Base-by-base conservation (phyloP, 2,329 filamentous ascomycete species). In the Fusarium continuum region DNA sequence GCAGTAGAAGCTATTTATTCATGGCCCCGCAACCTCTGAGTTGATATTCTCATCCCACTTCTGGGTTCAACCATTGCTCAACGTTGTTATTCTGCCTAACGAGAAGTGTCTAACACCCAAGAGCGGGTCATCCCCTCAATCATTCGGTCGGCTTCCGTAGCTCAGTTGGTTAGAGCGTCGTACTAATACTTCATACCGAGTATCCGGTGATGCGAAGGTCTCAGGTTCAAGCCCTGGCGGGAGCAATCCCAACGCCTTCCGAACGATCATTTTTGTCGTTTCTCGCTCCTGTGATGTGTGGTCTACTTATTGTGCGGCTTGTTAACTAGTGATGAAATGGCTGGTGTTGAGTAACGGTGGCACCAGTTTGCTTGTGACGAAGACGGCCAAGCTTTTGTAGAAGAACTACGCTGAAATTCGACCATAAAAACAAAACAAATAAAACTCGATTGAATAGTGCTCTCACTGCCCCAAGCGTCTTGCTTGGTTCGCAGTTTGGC, bases 101-200 rank as follows among this genome's bases (percentile, higher is more conserved):
- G 1, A 10, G 14, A 4, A 11, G 4, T 10, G 19, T 8, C 13
- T 29, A 23, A 13, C 46, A 64, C 44, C 60, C 28, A 63, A 59
- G 28, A 63, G 60, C 53, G 53, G 60, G 46, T 63, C 59, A 54
- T 46, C 53, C 34, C 53, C 34, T 46, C 11, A 48, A 17, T 9
- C 14, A 45, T 45, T 53, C 45, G 64, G 63, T 61, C 39, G 64
- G 64, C 64, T 67, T 67, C 63, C 63, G 60, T 67, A 70, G 70
- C 69, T 69, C 54, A 56, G 54, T 56, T 56, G 54, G 54, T 56
- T 56, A 56, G 53, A 56, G 53, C 53, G 53, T 56, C 53, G 53
- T 56, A 56, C 53, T 56, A 56, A 56, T 56, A 56, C 53, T 56
- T 56, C 53, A 56, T 32, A 29, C 53, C 28, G 53, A 56, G 34